Percentiles rank a stretch among this genome's conserved stretches.
Conservation (phyloP, 306 rosid genomes). For the Castanospermum australe region DNA sequence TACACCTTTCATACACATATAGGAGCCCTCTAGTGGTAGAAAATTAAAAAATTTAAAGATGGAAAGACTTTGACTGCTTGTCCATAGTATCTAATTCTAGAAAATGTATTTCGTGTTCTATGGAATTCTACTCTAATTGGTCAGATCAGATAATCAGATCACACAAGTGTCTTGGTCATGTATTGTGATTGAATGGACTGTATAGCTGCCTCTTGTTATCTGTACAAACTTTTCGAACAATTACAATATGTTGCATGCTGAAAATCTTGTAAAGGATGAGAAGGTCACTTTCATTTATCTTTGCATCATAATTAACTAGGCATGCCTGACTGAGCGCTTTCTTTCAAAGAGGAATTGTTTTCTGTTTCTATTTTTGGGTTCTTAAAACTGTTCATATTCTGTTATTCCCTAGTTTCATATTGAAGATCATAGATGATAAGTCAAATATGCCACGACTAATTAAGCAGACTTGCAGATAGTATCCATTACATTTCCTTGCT, state of each 20-base stretch:
- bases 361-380: background rate
- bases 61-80: background rate
- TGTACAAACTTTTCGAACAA: background rate
- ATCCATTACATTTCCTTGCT: background rate
- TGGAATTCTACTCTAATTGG: background rate
- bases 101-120: background rate
- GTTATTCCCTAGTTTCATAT: background rate
- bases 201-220: background rate
- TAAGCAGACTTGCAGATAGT: background rate
- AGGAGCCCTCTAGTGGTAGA: background rate
- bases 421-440: background rate
- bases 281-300: background rate
- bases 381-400: background rate
- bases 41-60: background rate
- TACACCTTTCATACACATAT: background rate
- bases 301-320: slow-evolving; percentile 1
- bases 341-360: background rate
- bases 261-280: background rate
- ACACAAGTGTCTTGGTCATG: background rate
- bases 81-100: background rate
- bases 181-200: background rate
- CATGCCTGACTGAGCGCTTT: background rate
- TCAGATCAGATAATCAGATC: background rate
- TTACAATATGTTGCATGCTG: background rate
- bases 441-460: slow-evolving; percentile 3